A percentile compares a stretch with the other conserved stretches of the same genome.
These are phyloP conservation scores for Pugionium cornutum DNA, from an alignment of 345 rosid species.

Conservation along the genomic window DNA sequence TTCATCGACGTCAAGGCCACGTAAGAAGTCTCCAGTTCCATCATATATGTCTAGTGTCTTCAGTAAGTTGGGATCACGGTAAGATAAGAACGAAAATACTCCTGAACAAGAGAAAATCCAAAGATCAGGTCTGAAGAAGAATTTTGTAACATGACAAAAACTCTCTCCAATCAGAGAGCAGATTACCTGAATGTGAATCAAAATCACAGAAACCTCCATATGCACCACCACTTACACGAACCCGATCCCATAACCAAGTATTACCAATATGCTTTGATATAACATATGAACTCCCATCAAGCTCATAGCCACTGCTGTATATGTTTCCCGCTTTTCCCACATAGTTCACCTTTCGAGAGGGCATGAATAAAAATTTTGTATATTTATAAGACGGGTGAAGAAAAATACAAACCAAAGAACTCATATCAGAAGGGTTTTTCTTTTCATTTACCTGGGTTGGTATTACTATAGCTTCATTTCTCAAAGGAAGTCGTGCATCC, in stretches of 20 bases:
- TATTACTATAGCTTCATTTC: constrained; percentile 87
- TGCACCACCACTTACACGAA: constrained; percentile 97
- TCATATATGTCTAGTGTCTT: constrained; percentile 89
- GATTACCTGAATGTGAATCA: constrained; percentile 86
- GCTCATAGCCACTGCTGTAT: constrained; percentile 74
- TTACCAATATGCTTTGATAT: constrained; percentile 84
- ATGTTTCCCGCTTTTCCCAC: constrained; percentile 93
- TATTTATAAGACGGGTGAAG: background rate
- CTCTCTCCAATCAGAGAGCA: background rate
- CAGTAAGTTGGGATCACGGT: constrained; percentile 89
- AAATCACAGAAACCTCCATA: constrained; percentile 97
- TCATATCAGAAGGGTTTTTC: background rate
- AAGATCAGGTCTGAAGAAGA: constrained; percentile 21
- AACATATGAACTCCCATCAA: constrained; percentile 87
- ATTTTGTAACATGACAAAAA: background rate
- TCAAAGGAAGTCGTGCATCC: constrained; percentile 60
- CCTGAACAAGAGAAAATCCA: constrained; percentile 46
- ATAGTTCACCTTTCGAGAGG: constrained; percentile 73
- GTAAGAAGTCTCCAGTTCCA: constrained; percentile 82
- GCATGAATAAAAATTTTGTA: background rate
- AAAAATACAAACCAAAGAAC: background rate
- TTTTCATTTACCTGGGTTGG: constrained; percentile 78
- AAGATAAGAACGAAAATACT: constrained; percentile 81
- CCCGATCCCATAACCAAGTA: constrained; percentile 98
- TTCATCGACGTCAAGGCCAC: constrained; percentile 74